Evolutionary conservation across 106 monocot genomes (phyloP).

Genomic region (Apostasia ramifera): DNA sequence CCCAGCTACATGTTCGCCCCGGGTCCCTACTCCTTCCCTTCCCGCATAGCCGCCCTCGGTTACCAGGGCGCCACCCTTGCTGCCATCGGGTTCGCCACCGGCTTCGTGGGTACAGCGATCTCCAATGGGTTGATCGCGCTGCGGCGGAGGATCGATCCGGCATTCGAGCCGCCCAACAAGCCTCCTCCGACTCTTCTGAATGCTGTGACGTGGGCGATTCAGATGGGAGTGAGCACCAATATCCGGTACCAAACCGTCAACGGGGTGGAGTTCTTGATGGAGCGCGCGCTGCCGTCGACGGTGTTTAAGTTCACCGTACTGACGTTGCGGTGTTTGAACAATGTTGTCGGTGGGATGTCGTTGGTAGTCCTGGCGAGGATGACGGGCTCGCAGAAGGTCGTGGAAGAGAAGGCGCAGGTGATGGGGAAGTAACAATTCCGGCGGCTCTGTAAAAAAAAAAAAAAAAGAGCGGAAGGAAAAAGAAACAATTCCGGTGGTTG

Average conservation of each 20-base stretch:
- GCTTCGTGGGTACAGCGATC: constrained; percentile 58
- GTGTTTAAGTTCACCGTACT: constrained; percentile 59
- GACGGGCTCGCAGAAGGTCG: constrained; percentile 38
- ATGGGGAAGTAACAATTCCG: constrained; percentile 12
- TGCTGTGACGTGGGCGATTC: constrained; percentile 62
- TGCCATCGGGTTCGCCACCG: constrained; percentile 60
- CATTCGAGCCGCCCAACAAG: constrained; percentile 50
- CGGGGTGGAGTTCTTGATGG: constrained; percentile 59
- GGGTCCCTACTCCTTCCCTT: constrained; percentile 36
- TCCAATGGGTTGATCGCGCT: constrained; percentile 60
- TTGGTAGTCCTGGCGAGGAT: constrained; percentile 66
- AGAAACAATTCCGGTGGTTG: too few relatives aligned
- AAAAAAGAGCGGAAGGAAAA: too few relatives aligned
- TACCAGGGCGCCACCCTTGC: constrained; percentile 63
- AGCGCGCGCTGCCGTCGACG: constrained; percentile 25
- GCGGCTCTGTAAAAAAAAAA: too few relatives aligned
- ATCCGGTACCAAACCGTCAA: constrained; percentile 78
- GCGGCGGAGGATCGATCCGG: constrained; percentile 52
- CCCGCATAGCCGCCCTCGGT: constrained; percentile 42
- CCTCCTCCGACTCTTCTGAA: constrained; percentile 69
- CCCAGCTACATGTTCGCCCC: constrained; percentile 72
- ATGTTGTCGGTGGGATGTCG: constrained; percentile 67
- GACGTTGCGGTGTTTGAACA: constrained; percentile 62
- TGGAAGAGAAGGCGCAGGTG: constrained; percentile 6
- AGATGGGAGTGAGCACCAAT: constrained; percentile 80